These are phyloP conservation scores for Salvia sclarea DNA, from an alignment of 305 asterid species.

Conservation along the genomic window DNA sequence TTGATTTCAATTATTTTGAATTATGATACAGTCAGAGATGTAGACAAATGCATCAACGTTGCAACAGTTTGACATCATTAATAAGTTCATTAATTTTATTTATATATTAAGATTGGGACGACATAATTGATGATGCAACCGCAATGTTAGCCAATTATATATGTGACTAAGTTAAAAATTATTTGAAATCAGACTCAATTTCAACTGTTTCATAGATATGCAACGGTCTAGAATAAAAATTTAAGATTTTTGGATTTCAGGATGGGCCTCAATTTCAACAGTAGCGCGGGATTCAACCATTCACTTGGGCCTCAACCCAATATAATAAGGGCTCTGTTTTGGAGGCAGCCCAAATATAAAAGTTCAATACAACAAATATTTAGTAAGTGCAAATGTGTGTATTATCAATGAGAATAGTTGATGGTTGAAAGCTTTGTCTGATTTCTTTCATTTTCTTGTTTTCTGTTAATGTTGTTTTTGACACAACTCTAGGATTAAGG, in stretches of 20 bases:
- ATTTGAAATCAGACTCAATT: not conserved
- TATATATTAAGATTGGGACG: not conserved
- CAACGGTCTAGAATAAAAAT: not conserved
- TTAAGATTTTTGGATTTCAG: too few species aligned
- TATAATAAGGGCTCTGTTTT: not conserved
- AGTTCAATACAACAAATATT: not conserved
- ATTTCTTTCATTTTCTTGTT: too few species aligned
- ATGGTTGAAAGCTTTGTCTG: too few species aligned
- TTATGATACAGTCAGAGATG: conserved; percentile 23
- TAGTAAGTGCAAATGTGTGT: not conserved
- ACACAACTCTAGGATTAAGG: too few species aligned
- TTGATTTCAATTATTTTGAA: conserved; percentile 17
- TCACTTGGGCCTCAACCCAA: not conserved
- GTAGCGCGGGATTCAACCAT: not conserved
- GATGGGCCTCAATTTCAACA: not conserved
- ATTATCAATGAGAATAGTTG: too few species aligned
- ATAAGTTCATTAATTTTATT: not conserved
- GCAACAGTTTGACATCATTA: conserved; percentile 28
- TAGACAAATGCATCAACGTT: conserved; percentile 14
- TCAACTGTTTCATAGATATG: not conserved
- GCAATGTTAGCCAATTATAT: not conserved
- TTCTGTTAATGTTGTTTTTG: too few species aligned
- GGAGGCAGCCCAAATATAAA: not conserved
- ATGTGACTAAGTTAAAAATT: not conserved
- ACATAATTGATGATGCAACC: not conserved